Conservation (phyloP, 163 green algal genomes). For the Chlorella variabilis region DNA sequence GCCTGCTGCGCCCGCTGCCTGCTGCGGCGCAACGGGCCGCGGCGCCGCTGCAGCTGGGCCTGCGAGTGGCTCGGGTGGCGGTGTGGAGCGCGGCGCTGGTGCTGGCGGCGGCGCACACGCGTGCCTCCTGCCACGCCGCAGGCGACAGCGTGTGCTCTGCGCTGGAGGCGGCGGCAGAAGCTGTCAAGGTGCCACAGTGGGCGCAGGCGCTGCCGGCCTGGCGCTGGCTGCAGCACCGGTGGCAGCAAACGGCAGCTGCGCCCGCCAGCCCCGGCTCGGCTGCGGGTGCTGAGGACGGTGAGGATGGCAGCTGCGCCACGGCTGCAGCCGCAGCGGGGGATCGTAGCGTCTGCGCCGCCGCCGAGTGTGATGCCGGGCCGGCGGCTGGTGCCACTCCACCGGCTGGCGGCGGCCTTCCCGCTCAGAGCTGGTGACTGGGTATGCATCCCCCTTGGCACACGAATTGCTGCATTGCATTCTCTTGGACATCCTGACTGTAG, state of each 20-base stretch:
- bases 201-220: conserved; percentile 6
- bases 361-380: too few species aligned
- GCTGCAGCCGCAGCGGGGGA: too few species aligned
- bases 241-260: conserved; percentile 27
- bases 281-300: too few species aligned
- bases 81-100: conserved; percentile 47
- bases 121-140: conserved; percentile 30
- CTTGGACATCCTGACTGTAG: too few species aligned
- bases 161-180: neutral
- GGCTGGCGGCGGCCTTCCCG: too few species aligned
- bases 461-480: too few species aligned
- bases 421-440: too few species aligned
- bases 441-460: too few species aligned
- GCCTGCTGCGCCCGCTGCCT: conserved; percentile 23
- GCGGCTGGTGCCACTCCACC: too few species aligned
- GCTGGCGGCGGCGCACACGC: conserved; percentile 30
- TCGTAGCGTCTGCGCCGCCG: too few species aligned
- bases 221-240: conserved; percentile 65
- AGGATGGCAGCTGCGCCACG: too few species aligned
- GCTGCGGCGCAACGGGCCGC: conserved; percentile 12
- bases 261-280: neutral
- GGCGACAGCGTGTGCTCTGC: neutral
- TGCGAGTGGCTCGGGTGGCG: conserved; percentile 25
- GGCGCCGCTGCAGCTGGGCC: conserved; percentile 39
- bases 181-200: neutral